phyloP scores from a whole-genome alignment of 331 rosid genomes.

The Phaseolus coccineus region DNA sequence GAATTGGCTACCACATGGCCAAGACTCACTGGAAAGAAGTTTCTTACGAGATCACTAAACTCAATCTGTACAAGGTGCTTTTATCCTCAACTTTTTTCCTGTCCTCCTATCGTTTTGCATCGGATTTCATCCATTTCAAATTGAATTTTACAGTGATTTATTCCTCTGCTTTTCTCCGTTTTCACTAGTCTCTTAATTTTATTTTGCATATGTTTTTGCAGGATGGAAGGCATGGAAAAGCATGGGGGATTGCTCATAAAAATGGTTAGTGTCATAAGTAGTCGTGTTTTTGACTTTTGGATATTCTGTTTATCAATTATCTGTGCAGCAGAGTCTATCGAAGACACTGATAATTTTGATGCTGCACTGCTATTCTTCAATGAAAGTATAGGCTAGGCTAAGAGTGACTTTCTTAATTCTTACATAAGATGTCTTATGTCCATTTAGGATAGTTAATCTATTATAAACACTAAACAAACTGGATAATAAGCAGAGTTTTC shows the following conservation, averaged over 20 bases:
- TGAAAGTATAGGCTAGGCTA: background rate
- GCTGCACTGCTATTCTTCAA: background rate
- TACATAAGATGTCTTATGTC: too few species aligned
- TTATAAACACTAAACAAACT: background rate
- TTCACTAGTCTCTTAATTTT: background rate
- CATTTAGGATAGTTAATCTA: background rate
- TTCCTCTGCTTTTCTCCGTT: background rate
- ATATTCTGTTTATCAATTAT: background rate
- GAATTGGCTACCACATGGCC: conserved; percentile 89
- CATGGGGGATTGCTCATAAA: conserved; percentile 92
- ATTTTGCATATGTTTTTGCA: conserved; percentile 6
- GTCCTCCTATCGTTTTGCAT: background rate
- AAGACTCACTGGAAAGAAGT: conserved; percentile 87
- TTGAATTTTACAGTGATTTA: background rate
- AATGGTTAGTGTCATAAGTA: conserved; percentile 49
- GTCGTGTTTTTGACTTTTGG: background rate
- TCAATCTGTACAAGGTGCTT: conserved; percentile 92
- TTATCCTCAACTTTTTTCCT: background rate
- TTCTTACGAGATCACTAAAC: conserved; percentile 85
- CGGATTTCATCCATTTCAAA: background rate
- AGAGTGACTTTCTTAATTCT: too few species aligned
- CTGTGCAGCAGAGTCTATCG: background rate
- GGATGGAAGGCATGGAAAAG: conserved; percentile 94
- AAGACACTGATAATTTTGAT: background rate
- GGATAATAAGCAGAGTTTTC: conserved; percentile 6